Conservation (phyloP, 768 basidiomycete genomes). For the Gautieria morchelliformis region DNA sequence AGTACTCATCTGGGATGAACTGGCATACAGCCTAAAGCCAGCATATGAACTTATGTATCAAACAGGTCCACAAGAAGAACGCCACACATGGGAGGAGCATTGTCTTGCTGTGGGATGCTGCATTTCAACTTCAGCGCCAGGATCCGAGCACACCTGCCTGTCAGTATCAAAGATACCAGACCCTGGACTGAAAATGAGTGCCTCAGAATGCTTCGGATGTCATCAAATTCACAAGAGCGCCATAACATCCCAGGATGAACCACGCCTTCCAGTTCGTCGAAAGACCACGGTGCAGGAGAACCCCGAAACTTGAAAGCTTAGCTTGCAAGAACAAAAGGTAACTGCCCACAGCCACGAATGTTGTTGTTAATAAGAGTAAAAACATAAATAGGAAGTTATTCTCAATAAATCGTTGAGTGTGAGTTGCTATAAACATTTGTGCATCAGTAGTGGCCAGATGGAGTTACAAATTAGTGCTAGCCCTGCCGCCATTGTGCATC, state of each 20-base stretch:
- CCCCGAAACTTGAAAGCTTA: no score
- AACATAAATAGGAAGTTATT: constrained; percentile 5
- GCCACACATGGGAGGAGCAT: background rate
- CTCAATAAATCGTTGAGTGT: constrained; percentile 3
- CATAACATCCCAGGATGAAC: constrained; percentile 9
- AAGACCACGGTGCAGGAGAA: background rate
- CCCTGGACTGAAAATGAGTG: background rate
- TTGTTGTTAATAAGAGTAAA: background rate
- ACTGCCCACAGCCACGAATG: background rate
- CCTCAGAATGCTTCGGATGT: background rate
- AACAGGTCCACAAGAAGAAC: background rate
- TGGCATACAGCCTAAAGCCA: constrained; percentile 46
- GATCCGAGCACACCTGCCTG: background rate
- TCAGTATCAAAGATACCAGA: background rate
- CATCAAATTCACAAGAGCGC: background rate
- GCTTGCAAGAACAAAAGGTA: constrained; percentile 2
- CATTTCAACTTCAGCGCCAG: constrained; percentile 1
- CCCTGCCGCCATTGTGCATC: no score
- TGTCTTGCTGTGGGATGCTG: background rate
- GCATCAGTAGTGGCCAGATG: no score
- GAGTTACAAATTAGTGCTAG: no score
- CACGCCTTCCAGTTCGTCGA: constrained; percentile 6
- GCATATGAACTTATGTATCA: background rate
- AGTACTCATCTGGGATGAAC: constrained; percentile 65
- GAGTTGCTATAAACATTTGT: background rate